phyloP scores from a whole-genome alignment of 345 rosid species.

The Fremontodendron californicum region DNA sequence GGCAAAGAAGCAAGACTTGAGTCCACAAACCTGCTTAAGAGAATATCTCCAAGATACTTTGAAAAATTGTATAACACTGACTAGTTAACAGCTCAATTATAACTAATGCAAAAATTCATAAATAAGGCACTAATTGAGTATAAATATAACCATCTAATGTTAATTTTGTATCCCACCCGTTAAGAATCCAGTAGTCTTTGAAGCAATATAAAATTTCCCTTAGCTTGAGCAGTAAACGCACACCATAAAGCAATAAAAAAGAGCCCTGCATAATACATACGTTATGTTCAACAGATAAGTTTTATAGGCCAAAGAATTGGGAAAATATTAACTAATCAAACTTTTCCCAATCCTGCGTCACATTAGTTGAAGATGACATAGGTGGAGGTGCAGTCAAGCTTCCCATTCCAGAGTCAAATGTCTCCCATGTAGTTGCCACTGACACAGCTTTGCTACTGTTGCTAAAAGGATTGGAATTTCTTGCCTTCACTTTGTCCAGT shows the following conservation, averaged over 20 bases:
- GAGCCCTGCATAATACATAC: not conserved
- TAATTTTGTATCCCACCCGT: not conserved
- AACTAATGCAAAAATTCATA: not conserved
- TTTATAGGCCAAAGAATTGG: too few relatives aligned
- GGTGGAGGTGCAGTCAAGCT: constrained; percentile 65
- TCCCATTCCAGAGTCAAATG: constrained; percentile 64
- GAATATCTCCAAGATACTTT: not conserved
- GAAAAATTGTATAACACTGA: not conserved
- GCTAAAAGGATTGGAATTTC: constrained; percentile 52
- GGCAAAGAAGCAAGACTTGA: not conserved
- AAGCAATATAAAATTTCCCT: not conserved
- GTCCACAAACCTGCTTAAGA: not conserved
- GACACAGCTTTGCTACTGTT: constrained; percentile 40
- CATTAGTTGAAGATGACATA: constrained; percentile 42
- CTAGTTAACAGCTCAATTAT: not conserved
- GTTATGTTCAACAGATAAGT: not conserved
- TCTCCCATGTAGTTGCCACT: constrained; percentile 72
- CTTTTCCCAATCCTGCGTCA: constrained; percentile 67
- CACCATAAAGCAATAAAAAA: not conserved
- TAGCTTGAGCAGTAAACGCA: not conserved
- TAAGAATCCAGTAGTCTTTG: not conserved
- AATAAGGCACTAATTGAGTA: not conserved
- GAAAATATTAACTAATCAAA: constrained; percentile 44
- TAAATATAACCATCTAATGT: not conserved
- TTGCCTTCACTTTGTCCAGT: constrained; percentile 66